Base-by-base conservation (phyloP, 108 stramenopile species). In the Mayamaea pseudoterrestris region DNA sequence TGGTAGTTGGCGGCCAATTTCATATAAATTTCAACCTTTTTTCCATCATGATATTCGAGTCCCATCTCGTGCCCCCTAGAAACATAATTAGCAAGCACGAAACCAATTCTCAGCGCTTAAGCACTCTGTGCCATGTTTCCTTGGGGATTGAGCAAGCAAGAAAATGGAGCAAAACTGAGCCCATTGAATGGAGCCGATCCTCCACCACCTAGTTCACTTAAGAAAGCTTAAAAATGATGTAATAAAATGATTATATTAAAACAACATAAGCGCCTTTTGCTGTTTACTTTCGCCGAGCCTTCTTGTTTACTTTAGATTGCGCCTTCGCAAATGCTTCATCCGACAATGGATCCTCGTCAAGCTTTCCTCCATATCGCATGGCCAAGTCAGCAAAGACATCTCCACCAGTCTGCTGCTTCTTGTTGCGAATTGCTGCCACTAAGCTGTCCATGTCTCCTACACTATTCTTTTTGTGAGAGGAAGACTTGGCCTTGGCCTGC, bases 91-190 rank as follows among this genome's bases (percentile, higher is more conserved):
- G n/a, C n/a, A n/a, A n/a, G n/a, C n/a, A n/a, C n/a, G n/a, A n/a
- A n/a, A n/a, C n/a, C n/a, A n/a, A n/a, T n/a, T n/a, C n/a, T n/a
- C n/a, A n/a, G n/a, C n/a, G 70, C 81, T 12, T 83, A 91, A 58
- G 89, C 86, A 53, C 80, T 93, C 27, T 87, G 90, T n/a, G 94
- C 93, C 23, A 76, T 97, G 66, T 63, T 65, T 16, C 81, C 92
- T 1, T 93, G 92, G 92, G 80, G 75, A 4, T 17, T 72, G 17
- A 57, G 66, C 16, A 32, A 37, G 20, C 68, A 76, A 47, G 57
- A 36, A 22, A 61, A 41, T 29, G 71, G 78, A 16, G 78, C 74
- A 2, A 65, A 55, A 26, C 21, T 56, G 0, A 57, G 60, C 35
- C 77, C 77, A 7, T 44, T 78, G 25, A 78, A 71, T 47, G 77